Evolutionary conservation across 495 filamentous ascomycete genomes (phyloP), one percentile per base, ranked within the genome.

Genomic region (Astrothelium subdiscretum): DNA sequence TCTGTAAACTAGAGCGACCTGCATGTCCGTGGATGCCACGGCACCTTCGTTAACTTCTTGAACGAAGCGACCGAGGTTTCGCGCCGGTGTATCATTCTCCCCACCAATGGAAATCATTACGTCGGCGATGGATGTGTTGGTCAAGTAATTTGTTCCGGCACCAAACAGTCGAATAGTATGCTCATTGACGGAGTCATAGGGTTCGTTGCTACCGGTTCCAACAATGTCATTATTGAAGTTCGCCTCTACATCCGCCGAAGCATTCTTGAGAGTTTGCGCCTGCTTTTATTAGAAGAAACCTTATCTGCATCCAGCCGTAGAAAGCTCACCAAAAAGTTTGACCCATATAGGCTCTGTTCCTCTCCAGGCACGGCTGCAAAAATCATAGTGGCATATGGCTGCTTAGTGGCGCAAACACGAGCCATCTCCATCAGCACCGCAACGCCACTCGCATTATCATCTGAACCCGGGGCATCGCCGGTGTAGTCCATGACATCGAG

Each of bases 201-300:
- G 71, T 18, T 75, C 76, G 32, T 77, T 74, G 61, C 74, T 67
- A n/a, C 70, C 70, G 20, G 76, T 74, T 58, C 80, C 80, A 15
- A 81, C 74, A 64, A 80, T 81, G 72, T 82, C 80, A 70, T 77
- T 77, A 57, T 74, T 82, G 58, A 78, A 76, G 73, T 78, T 80
- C 8, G 71, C 79, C 69, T 78, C 77, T 2, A 82, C 79, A 66
- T 80, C 75, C 44, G 67, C 65, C 52, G 63, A 72, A 12, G 73
- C 70, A 63, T 78, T 78, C 27, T 72, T 74, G 51, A 78, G 75
- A 2, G 73, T 75, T 68, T 77, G 73, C 13, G 80, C 80, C 48
- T 54, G 24, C 5, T 10, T 20, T 8, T 26, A 24, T 54, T 20
- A 54, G 48, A 29, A 3, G 10, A 11, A 11, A 8, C 3, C 11